These are phyloP conservation scores for Ajuga reptans DNA, from an alignment of 305 asterid species.

Conservation along the genomic window DNA sequence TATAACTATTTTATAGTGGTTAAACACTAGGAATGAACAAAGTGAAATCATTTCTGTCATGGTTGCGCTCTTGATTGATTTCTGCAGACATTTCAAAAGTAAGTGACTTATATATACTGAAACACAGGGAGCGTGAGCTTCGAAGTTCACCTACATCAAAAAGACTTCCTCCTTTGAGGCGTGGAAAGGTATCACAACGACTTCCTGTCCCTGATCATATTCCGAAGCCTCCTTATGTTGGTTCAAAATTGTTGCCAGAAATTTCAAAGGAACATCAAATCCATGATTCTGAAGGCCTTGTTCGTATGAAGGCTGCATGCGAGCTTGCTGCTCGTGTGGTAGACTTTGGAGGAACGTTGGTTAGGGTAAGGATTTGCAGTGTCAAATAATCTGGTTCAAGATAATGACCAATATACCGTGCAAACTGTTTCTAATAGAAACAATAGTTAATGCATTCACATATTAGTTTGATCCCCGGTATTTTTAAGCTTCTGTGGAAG, in stretches of 20 bases:
- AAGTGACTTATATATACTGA: constrained; percentile 6
- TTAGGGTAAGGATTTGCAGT: constrained; percentile 54
- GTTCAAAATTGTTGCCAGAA: constrained; percentile 58
- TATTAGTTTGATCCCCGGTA: neutral
- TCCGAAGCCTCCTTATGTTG: constrained; percentile 72
- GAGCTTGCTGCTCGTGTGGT: constrained; percentile 90
- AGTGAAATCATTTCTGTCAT: neutral
- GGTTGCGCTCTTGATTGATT: constrained; percentile 6
- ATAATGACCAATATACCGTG: neutral
- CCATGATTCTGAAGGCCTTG: constrained; percentile 71
- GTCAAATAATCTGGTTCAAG: neutral
- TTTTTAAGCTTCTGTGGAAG: neutral
- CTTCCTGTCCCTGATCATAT: constrained; percentile 86
- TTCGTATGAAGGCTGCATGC: constrained; percentile 79
- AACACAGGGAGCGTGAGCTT: constrained; percentile 68
- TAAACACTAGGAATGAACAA: neutral
- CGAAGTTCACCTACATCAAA: constrained; percentile 40
- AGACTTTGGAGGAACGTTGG: constrained; percentile 77
- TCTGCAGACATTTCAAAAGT: neutral
- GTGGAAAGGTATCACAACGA: constrained; percentile 75
- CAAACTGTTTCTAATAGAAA: neutral
- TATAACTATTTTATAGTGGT: neutral
- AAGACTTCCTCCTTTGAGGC: constrained; percentile 67
- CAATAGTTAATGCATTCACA: neutral
- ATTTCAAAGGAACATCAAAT: constrained; percentile 61